These are phyloP conservation scores for Chytriomyces confervae DNA, from an alignment of 192 early-diverging fungal species.

Conservation along the genomic window DNA sequence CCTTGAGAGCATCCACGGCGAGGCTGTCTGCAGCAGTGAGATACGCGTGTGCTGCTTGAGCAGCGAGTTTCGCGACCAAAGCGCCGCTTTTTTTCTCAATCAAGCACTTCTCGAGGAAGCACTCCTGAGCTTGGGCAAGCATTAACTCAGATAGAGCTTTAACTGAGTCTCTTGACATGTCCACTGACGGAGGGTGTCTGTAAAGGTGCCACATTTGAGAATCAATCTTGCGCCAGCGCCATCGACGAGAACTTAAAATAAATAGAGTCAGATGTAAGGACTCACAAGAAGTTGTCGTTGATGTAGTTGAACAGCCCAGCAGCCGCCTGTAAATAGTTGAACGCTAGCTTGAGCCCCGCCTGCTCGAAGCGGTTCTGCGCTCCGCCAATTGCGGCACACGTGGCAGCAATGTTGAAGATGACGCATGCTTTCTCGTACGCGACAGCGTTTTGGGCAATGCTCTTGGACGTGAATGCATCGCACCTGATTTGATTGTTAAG, in stretches of 20 bases:
- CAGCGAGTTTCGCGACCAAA: slow-evolving; percentile 89
- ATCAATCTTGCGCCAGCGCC: neutral
- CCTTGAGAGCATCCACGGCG: slow-evolving; percentile 64
- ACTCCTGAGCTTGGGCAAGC: slow-evolving; percentile 96
- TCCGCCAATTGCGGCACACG: slow-evolving; percentile 71
- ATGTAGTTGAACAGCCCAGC: slow-evolving; percentile 95
- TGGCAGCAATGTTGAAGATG: slow-evolving; percentile 92
- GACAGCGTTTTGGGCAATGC: slow-evolving; percentile 86
- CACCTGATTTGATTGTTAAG: slow-evolving; percentile 55
- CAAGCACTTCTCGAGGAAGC: slow-evolving; percentile 83
- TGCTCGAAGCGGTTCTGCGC: slow-evolving; percentile 75
- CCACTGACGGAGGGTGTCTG: slow-evolving; percentile 86
- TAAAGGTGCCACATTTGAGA: neutral
- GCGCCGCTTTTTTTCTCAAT: slow-evolving; percentile 87
- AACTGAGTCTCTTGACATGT: slow-evolving; percentile 89
- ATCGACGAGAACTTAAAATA: too few species aligned
- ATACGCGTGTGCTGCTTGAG: slow-evolving; percentile 65
- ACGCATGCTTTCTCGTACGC: slow-evolving; percentile 97
- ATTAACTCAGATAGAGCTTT: slow-evolving; percentile 83
- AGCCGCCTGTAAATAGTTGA: slow-evolving; percentile 87
- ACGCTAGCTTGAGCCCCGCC: slow-evolving; percentile 79
- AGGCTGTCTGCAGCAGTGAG: slow-evolving; percentile 75
- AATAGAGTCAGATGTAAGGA: neutral
- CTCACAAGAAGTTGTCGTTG: slow-evolving; percentile 90
- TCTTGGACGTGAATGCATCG: slow-evolving; percentile 84